Evolutionary conservation across 352 stramenopile species (phyloP), one percentile per base, ranked within the genome.

Genomic region (Phytophthora constricta): DNA sequence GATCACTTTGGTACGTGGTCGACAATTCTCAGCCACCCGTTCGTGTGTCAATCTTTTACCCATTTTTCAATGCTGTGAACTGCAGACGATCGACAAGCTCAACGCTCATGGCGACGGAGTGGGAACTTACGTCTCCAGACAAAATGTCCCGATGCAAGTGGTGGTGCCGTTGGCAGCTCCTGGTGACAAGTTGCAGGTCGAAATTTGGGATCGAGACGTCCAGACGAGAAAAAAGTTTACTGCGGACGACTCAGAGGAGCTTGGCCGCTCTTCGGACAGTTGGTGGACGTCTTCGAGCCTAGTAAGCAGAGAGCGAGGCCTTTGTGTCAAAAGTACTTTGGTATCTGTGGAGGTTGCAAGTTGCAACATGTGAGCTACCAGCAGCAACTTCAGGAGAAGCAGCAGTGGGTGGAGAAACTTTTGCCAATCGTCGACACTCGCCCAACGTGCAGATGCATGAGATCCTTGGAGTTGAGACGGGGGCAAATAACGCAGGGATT

Each of bases 291-390:
- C 2, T 20, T 58, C 0, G 39, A 50, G 34, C 62, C 76, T 2
- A 90, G 82, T 57, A 20, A 46, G 0, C 57, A 85, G 26, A 82
- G 79, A 34, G 65, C 77, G 13, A 43, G 46, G 19, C 73, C 86
- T 26, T 19, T 26, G 14, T 93, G 85, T 33, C 60, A 33, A 51
- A 87, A 85, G 37, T 90, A 79, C 68, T 94, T 94, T 72, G 76
- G 74, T 0, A 39, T 63, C 2, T 94, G 86, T 52, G 86, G 86
- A 33, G 84, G 86, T n/a, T 94, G 86, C 59, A 84, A 82, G 41
- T 68, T 84, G 45, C 86, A 92, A 56, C 84, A 94, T 55, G 65
- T 91, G 16, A 60, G 31, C 23, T 94, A 92, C 61, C 45, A 45
- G 0, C 42, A 84, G 42, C 86, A 94, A 48, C 62, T 90, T 33